Evolutionary conservation across 2,329 filamentous ascomycete species (phyloP).

Genomic region (Claviceps pusilla): DNA sequence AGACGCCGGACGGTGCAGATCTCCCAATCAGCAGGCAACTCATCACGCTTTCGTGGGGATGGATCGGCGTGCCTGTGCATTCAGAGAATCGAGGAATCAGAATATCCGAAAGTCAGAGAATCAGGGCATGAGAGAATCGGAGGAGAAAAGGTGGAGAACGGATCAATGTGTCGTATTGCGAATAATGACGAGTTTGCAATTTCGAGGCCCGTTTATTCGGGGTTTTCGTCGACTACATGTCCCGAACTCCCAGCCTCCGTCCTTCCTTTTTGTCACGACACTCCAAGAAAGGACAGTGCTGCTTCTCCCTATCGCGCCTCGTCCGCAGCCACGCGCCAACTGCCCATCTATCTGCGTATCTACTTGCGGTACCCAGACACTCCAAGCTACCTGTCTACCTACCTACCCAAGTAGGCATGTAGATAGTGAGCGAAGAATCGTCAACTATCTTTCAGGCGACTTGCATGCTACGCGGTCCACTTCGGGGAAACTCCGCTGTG

Average conservation of each 20-base stretch:
- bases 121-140: background rate
- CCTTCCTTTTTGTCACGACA: background rate
- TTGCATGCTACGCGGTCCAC: constrained; percentile 3
- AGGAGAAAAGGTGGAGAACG: background rate
- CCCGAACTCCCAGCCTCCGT: background rate
- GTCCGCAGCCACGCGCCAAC: background rate
- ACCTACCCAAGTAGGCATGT: background rate
- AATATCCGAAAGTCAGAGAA: background rate
- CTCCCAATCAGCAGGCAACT: background rate
- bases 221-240: background rate
- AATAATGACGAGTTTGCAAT: background rate
- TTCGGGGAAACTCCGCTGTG: constrained; percentile 1
- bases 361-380: too few relatives aligned
- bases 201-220: background rate
- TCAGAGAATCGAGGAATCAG: background rate
- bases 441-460: constrained; percentile 1
- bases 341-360: background rate
- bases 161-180: background rate
- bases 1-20: background rate
- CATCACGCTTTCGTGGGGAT: background rate
- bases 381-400: background rate
- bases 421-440: background rate
- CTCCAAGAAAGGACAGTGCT: background rate
- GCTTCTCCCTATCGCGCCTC: background rate
- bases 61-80: background rate